These are phyloP conservation scores for Tetrapisispora iriomotensis DNA, from an alignment of 805 yeast genomes.

Conservation along the genomic window DNA sequence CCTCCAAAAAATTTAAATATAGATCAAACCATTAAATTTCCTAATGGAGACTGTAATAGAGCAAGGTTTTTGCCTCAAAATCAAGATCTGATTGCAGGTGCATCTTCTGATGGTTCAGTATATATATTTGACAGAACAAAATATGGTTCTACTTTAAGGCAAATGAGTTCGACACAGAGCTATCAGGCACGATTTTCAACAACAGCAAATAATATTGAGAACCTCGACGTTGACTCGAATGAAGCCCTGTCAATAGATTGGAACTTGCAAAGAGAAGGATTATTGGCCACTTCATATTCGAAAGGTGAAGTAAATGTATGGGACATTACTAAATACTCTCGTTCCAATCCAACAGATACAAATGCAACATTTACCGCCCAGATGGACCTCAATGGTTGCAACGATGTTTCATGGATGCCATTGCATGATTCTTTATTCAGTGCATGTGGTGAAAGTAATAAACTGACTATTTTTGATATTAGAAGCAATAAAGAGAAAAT, in stretches of 20 bases:
- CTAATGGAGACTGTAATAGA: conserved; percentile 54
- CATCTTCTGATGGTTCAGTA: conserved; percentile 55
- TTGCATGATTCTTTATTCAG: conserved; percentile 52
- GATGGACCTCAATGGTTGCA: conserved; percentile 43
- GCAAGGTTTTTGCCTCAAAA: conserved; percentile 75
- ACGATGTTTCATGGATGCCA: conserved; percentile 63
- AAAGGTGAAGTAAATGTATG: conserved; percentile 57
- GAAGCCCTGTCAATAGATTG: conserved; percentile 71
- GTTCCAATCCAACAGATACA: conserved; percentile 17
- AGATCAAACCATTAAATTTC: conserved; percentile 23
- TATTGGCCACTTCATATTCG: conserved; percentile 48
- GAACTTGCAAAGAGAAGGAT: conserved; percentile 57
- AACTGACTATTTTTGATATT: conserved; percentile 43
- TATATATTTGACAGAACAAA: conserved; percentile 75
- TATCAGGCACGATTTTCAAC: conserved; percentile 14
- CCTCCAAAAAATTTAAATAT: conserved; percentile 21
- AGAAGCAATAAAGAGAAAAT: conserved; percentile 26
- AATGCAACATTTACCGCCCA: conserved; percentile 13
- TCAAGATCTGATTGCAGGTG: conserved; percentile 70
- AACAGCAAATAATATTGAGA: neutral
- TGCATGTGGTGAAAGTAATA: conserved; percentile 56
- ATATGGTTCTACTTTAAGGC: conserved; percentile 41
- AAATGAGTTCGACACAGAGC: conserved; percentile 5
- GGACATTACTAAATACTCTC: conserved; percentile 45
- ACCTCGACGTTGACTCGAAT: conserved; percentile 16